Evolutionary conservation across 2,329 filamentous ascomycete species (phyloP).

Genomic region (Ophiostoma fasciatum): DNA sequence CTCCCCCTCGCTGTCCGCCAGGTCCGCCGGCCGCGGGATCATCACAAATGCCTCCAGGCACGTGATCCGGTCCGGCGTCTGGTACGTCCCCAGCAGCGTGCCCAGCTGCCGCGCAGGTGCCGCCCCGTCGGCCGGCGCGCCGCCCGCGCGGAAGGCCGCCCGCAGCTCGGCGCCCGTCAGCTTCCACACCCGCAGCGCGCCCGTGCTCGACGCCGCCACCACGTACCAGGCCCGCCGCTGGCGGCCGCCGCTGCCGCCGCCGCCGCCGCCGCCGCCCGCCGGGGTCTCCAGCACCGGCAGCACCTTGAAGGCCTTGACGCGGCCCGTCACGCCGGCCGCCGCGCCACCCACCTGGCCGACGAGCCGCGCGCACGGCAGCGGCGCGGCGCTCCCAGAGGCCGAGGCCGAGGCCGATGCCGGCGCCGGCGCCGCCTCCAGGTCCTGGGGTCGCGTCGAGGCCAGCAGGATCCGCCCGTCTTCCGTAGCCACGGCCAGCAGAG

Average conservation of each 20-base stretch:
- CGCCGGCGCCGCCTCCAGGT: slow-evolving; percentile 21
- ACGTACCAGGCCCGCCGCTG: slow-evolving; percentile 32
- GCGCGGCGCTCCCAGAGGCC: slow-evolving; percentile 12
- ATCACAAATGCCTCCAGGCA: slow-evolving; percentile 79
- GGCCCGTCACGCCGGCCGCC: slow-evolving; percentile 46
- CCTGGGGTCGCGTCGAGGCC: slow-evolving; percentile 50
- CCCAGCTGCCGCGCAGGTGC: slow-evolving; percentile 33
- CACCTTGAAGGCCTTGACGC: slow-evolving; percentile 81
- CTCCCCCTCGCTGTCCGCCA: slow-evolving; percentile 35
- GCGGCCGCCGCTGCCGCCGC: background rate
- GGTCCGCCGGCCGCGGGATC: slow-evolving; percentile 49
- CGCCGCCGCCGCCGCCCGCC: slow-evolving; percentile 18
- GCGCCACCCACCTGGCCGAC: slow-evolving; percentile 69
- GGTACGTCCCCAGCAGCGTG: slow-evolving; percentile 57
- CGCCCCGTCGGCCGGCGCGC: slow-evolving; percentile 15
- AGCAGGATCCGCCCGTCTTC: slow-evolving; percentile 83
- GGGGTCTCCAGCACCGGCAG: slow-evolving; percentile 26
- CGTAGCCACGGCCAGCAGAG: slow-evolving; percentile 61
- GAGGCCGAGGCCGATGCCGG: slow-evolving; percentile 6
- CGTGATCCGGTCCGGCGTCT: slow-evolving; percentile 79
- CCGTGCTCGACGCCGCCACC: slow-evolving; percentile 71
- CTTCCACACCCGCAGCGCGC: slow-evolving; percentile 65
- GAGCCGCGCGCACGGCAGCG: slow-evolving; percentile 44
- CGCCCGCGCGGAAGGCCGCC: slow-evolving; percentile 7
- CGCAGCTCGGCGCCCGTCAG: slow-evolving; percentile 31